These are phyloP conservation scores for Tephrocybe sp. DNA, from an alignment of 768 basidiomycete species.

Conservation along the genomic window DNA sequence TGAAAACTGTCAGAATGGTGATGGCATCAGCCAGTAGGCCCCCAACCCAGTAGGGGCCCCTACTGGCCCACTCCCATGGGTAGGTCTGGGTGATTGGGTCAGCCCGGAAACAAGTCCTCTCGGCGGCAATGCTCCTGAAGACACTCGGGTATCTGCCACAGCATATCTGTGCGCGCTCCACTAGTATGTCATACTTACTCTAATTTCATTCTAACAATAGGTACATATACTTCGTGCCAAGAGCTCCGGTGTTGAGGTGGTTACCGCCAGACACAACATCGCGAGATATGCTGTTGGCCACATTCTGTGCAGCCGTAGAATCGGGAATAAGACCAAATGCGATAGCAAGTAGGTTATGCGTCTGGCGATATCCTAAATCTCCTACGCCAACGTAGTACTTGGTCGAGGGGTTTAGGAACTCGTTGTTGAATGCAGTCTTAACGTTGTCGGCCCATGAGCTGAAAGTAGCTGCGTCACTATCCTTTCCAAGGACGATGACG, in stretches of 20 bases:
- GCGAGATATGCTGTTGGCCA: slow-evolving; percentile 24
- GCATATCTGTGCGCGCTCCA: slow-evolving; percentile 30
- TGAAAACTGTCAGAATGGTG: too few species aligned
- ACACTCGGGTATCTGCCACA: slow-evolving; percentile 26
- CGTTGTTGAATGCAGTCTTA: slow-evolving; percentile 26
- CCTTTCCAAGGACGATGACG: slow-evolving; percentile 22
- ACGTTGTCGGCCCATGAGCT: slow-evolving; percentile 22
- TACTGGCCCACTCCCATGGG: too few species aligned
- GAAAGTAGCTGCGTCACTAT: slow-evolving; percentile 23
- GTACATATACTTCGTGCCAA: slow-evolving; percentile 2
- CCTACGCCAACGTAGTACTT: slow-evolving; percentile 26
- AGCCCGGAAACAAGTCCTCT: slow-evolving; percentile 44
- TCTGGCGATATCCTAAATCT: slow-evolving; percentile 28
- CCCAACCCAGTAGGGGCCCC: too few species aligned
- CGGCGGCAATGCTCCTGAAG: slow-evolving; percentile 30
- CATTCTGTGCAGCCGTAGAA: slow-evolving; percentile 18
- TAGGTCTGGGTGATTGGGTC: slow-evolving; percentile 37
- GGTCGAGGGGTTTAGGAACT: slow-evolving; percentile 20
- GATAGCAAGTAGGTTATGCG: slow-evolving; percentile 29
- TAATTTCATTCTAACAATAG: too few species aligned
- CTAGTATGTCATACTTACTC: too few species aligned
- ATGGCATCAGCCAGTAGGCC: too few species aligned
- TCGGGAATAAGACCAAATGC: slow-evolving; percentile 23
- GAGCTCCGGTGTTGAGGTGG: slow-evolving; percentile 3
- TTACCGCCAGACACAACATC: slow-evolving; percentile 22